These are phyloP conservation scores for Kockovaella imperatae DNA, from an alignment of 768 basidiomycete species.

Conservation along the genomic window DNA sequence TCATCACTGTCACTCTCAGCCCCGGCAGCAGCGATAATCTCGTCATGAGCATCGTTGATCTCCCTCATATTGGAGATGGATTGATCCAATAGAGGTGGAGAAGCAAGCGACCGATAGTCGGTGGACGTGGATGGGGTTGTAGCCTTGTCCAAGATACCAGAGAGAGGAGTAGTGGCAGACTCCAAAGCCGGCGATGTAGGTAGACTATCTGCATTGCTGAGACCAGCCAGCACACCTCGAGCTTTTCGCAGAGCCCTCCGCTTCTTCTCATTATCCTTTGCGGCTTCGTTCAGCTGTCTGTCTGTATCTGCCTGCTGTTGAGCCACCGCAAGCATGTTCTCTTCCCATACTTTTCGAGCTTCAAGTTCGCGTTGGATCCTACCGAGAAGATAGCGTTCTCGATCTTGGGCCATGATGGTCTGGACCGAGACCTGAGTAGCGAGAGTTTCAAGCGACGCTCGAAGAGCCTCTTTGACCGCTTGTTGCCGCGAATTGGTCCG, in stretches of 20 bases:
- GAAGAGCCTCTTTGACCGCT: conserved; percentile 53
- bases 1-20: conserved; percentile 46
- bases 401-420: conserved; percentile 59
- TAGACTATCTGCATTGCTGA: conserved; percentile 46
- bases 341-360: conserved; percentile 77
- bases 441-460: conserved; percentile 51
- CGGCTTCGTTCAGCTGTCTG: conserved; percentile 57
- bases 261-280: conserved; percentile 54
- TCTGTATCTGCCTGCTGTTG: conserved; percentile 78
- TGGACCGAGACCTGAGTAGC: conserved; percentile 61
- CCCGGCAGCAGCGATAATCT: conserved; percentile 32
- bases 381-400: conserved; percentile 58
- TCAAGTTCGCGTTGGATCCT: conserved; percentile 60
- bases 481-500: conserved; percentile 45
- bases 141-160: neutral
- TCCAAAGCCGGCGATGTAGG: conserved; percentile 24
- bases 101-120: conserved; percentile 2
- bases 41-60: conserved; percentile 41
- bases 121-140: neutral
- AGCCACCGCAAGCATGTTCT: conserved; percentile 77
- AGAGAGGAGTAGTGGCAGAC: neutral
- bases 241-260: conserved; percentile 32
- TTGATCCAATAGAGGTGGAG: conserved; percentile 6
- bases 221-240: conserved; percentile 38
- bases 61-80: conserved; percentile 33